Base-by-base conservation (phyloP, 495 filamentous ascomycete species). In the Hypoxylon lenormandii region DNA sequence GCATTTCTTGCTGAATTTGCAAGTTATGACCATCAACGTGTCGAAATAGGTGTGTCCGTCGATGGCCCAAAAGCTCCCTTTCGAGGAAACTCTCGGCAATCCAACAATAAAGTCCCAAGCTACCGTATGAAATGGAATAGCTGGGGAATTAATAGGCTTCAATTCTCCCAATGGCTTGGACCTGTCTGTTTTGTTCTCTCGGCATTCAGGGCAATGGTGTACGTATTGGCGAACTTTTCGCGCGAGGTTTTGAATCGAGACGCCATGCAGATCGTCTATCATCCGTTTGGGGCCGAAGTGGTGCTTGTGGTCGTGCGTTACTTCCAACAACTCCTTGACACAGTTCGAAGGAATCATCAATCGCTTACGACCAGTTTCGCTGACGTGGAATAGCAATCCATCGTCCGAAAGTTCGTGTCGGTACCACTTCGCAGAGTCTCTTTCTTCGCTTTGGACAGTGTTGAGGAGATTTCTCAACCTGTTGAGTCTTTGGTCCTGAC, bases 91-190 rank as follows among this genome's bases (percentile, higher is more conserved):
- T 7, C 16, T 38, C 7, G 56, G 43, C 6, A 59, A 10, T 1
- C 1, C 8, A 4, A 59, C 56, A 19, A 58, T 58, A 15, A 58
- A 58, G 26, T 58, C 55, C 23, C 16, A 19, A 3, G 42, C 3
- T 2, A 59, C 18, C 8, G 43, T 59, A 12, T 59, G 28, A 15
- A 33, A 59, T 15, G 43, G 56, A 1, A 37, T 47, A 1, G 16
- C 0, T 4, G 26, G 15, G 4, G 5, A 1, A 1, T 23, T 4
- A 11, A 59, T 59, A 1, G 56, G 43, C 28, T 59, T 19, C 4
- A 59, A 13, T 10, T 50, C 30, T n/a, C 1, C 45, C 56, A 38
- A 18, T 1, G 18, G 0, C 12, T 49, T 36, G 0, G 2, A 6
- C 7, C 45, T 2, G 13, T 60, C 30, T 0, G 30, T 60, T 1